Percentiles rank a stretch among this genome's conserved stretches.
phyloP scores from a whole-genome alignment of 805 yeast species.

The Candida xiaguanensis region DNA sequence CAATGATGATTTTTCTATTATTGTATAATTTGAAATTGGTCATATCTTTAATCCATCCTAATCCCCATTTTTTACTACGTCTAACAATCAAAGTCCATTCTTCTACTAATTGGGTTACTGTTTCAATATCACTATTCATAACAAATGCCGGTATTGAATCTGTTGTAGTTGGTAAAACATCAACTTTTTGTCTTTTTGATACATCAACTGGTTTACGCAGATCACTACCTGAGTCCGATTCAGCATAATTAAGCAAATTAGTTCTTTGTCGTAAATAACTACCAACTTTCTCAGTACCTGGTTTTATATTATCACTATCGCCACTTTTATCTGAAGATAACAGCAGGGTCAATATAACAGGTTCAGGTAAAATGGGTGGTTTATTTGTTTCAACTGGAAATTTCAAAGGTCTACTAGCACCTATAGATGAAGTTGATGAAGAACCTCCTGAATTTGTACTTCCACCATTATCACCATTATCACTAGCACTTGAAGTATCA shows the following conservation, averaged over 20 bases:
- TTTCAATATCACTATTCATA: conserved; percentile 30
- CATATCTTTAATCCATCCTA: conserved; percentile 63
- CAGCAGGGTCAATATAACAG: background rate
- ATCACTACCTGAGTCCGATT: background rate
- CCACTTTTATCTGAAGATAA: conserved; percentile 2
- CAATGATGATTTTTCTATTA: conserved; percentile 35
- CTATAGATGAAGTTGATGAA: conserved; percentile 6
- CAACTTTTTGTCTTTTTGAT: conserved; percentile 5
- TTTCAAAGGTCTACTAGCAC: conserved; percentile 3
- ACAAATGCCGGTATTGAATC: conserved; percentile 14
- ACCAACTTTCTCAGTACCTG: background rate
- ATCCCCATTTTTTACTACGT: conserved; percentile 38
- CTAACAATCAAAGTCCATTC: conserved; percentile 41
- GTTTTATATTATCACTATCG: background rate
- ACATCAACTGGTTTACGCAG: background rate
- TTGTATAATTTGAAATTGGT: conserved; percentile 51
- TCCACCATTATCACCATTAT: conserved; percentile 4
- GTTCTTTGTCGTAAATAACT: background rate
- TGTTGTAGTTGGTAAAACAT: conserved; percentile 1
- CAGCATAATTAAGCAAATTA: background rate
- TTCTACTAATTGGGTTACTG: conserved; percentile 35
- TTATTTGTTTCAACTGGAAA: background rate
- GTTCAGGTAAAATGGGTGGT: conserved; percentile 1
- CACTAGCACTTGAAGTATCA: conserved; percentile 2
- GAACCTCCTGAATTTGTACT: conserved; percentile 7